Base-by-base conservation (phyloP, 768 basidiomycete genomes). In the Albatrellus ellisii region DNA sequence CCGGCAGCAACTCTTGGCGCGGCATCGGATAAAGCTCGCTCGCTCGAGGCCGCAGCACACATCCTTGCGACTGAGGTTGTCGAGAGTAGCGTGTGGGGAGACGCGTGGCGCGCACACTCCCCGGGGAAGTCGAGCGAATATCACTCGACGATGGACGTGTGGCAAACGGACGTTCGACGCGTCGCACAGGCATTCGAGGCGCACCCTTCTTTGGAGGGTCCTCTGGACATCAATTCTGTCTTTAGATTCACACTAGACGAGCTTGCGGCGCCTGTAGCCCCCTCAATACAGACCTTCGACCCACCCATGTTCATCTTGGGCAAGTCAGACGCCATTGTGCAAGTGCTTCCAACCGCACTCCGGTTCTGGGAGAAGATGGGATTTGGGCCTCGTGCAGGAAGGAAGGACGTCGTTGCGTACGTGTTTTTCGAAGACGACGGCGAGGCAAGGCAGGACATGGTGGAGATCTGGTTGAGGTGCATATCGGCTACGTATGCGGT, bases 311-410 rank as follows among this genome's bases (percentile, higher is more conserved):
- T 90, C 9, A 64, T 77, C 0, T 66, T 84, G 22, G 77, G 72
- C 2, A 85, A 84, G 52, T 72, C 73, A 2, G 77, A 79, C 27
- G 68, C 73, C 3, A 58, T 86, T 21, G 64, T 90, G n/a, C 75
- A 86, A 31, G 57, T 85, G 14, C 57, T 74, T 11, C 78, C 85
- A 2, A 59, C 83, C 4, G 79, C 85, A 0, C 54, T 90, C 18
- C 69, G 78, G 2, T 90, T 89, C 56, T 90, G 88, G 87, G 79
- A 84, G 50, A 90, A 87, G 56, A 67, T 89, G 10, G 85, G 83
- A 0, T 55, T 91, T 33, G 65, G 67, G 12, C 88, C 88, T 0
- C 67, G 70, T 36, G 70, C 70, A 26, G 88, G 89, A 6, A 64
- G 61, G 44, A 89, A 90, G 59, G 68, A 89, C 49, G 65, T 83